phyloP scores from a whole-genome alignment of 805 yeast species.

The Sporopachydermia lactativora region DNA sequence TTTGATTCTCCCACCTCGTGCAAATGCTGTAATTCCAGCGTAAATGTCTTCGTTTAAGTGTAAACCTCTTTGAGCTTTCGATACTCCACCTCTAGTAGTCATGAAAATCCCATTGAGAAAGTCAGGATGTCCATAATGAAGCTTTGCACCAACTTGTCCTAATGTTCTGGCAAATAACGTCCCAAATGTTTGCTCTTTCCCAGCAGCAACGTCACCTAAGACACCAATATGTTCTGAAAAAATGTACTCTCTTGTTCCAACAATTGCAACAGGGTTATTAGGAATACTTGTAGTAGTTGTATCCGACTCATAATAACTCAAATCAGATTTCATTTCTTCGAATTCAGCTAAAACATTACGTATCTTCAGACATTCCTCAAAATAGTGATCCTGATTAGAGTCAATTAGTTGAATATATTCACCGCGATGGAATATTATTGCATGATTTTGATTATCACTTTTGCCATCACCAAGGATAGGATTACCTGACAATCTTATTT shows the following conservation, averaged over 20 bases:
- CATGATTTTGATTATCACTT: constrained; percentile 87
- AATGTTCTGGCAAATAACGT: constrained; percentile 87
- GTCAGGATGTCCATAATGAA: constrained; percentile 96
- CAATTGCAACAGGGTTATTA: constrained; percentile 63
- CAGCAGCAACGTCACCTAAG: constrained; percentile 93
- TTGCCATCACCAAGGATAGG: constrained; percentile 96
- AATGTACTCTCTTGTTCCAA: constrained; percentile 91
- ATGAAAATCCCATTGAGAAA: constrained; percentile 79
- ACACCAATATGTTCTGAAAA: constrained; percentile 89
- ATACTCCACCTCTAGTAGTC: constrained; percentile 92
- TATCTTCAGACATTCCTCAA: constrained; percentile 88
- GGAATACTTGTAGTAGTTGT: constrained; percentile 18
- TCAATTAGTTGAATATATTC: constrained; percentile 91
- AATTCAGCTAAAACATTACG: constrained; percentile 82
- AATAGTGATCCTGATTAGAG: constrained; percentile 91
- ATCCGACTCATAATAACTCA: constrained; percentile 48
- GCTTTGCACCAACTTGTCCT: constrained; percentile 87
- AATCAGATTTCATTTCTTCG: constrained; percentile 55
- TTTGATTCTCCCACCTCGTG: constrained; percentile 87
- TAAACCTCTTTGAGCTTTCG: constrained; percentile 87
- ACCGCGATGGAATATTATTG: constrained; percentile 78
- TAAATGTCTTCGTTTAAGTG: constrained; percentile 91
- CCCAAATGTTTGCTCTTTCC: constrained; percentile 94
- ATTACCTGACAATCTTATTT: constrained; percentile 75
- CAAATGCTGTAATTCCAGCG: constrained; percentile 85